A percentile compares a stretch with the other conserved stretches of the same genome.
Evolutionary conservation across 164 flowering plant genomes (phyloP).

Genomic region (Aristolochia fimbriata): DNA sequence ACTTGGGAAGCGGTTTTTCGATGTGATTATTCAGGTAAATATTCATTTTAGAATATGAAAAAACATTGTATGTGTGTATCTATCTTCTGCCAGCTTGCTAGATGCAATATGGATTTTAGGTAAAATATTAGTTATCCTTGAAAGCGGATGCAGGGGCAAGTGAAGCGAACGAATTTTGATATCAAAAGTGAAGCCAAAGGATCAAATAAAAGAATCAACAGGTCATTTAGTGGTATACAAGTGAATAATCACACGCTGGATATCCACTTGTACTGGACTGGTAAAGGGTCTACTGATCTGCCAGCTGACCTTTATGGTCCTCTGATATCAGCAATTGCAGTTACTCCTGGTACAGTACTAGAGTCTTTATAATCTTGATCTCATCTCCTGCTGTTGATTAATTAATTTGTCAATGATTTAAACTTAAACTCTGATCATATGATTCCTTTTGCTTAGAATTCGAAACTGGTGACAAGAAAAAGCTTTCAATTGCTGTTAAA

Average conservation of each 20-base stretch:
- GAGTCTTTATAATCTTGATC: not conserved
- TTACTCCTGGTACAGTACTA: conserved; percentile 18
- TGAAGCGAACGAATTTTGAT: conserved; percentile 45
- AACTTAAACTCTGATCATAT: too few species aligned
- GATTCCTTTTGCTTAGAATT: too few species aligned
- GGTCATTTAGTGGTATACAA: not conserved
- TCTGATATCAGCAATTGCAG: conserved; percentile 45
- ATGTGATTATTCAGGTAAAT: conserved; percentile 55
- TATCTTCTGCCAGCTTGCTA: too few species aligned
- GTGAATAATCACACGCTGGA: conserved; percentile 19
- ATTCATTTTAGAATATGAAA: not conserved
- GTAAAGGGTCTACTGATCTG: conserved; percentile 35
- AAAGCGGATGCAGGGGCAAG: conserved; percentile 13
- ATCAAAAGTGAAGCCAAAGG: conserved; percentile 45
- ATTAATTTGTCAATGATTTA: too few species aligned
- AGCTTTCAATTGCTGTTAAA: not conserved
- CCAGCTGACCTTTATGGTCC: conserved; percentile 43
- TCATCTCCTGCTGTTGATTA: not conserved
- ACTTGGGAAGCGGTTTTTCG: conserved; percentile 61
- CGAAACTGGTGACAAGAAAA: not conserved
- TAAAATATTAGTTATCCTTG: not conserved
- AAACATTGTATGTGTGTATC: not conserved
- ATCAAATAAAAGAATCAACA: conserved; percentile 12
- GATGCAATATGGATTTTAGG: too few species aligned
- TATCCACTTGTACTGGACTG: conserved; percentile 40